Evolutionary conservation across 2,329 filamentous ascomycete species (phyloP), one percentile per base, ranked within the genome.

Genomic region (Fusarium sp.): DNA sequence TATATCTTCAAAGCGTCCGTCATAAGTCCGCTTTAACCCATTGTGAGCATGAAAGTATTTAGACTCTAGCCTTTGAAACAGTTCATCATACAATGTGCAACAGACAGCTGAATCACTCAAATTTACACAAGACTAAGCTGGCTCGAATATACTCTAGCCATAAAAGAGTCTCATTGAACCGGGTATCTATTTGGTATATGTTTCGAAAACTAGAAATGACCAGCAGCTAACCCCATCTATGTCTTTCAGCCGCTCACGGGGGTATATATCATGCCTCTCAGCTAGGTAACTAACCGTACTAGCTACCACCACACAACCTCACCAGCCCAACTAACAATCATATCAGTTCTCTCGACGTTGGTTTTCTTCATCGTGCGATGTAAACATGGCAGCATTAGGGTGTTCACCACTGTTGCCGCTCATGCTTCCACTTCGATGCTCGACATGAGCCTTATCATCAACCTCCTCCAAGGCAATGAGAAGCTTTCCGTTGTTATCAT

Each of bases 401-500:
- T 49, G 35, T 15, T 57, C 62, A 14, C 50, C 51, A 22, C 65
- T 71, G 8, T 63, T 63, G n/a, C 73, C 75, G 39, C 75, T 78
- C 8, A 67, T 60, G 57, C 67, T 75, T 25, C 70, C 71, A 40
- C 67, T 77, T 37, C 68, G 70, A 52, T 79, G 74, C 56, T 77
- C 73, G 6, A 59, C 56, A 23, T 63, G 65, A 4, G 52, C 67
- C 64, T 79, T 78, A 65, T 83, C 82, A 13, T 81, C 80, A 13
- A 73, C 75, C 52, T 82, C 78, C 20, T 82, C 79, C 48, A 83
- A 78, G 4, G 79, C 72, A 40, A 86, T 82, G 43, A 89, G 81
- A 43, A 87, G 75, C 75, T 88, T 84, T 65, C 87, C 87, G 58
- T 88, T 82, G 80, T 85, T 87, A 62, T 85, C 86, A 70, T 88